These are phyloP conservation scores for Cercospora zeina DNA, from an alignment of 2,329 filamentous ascomycete genomes.

Conservation along the genomic window DNA sequence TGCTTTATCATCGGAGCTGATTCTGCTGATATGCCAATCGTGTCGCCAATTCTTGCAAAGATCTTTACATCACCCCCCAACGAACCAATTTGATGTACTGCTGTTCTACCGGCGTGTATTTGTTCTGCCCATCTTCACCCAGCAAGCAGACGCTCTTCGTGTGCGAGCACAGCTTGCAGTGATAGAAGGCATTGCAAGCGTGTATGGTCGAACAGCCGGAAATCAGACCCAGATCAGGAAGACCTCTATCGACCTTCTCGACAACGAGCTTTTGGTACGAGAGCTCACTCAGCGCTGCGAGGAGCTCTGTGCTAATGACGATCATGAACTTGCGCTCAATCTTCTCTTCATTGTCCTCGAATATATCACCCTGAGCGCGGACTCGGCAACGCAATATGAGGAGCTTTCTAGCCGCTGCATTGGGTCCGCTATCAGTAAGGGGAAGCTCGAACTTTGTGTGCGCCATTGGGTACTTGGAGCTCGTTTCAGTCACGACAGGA, in stretches of 20 bases:
- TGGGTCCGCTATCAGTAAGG: background rate
- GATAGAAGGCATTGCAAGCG: background rate
- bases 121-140: background rate
- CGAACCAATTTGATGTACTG: background rate
- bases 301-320: background rate
- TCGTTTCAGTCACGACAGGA: background rate
- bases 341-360: background rate
- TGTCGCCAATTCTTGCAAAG: background rate
- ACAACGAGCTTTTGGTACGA: background rate
- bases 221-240: background rate
- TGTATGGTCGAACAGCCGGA: background rate
- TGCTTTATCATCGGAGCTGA: background rate
- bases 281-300: background rate
- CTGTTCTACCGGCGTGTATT: background rate
- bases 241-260: background rate
- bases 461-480: background rate
- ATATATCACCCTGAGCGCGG: background rate
- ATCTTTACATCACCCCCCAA: background rate
- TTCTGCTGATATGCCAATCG: slow-evolving; percentile 3
- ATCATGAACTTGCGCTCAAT: background rate
- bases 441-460: background rate
- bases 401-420: background rate
- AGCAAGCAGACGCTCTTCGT: background rate
- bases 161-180: background rate
- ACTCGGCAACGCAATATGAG: background rate